Evolutionary conservation across 805 yeast species (phyloP).

Genomic region (Debaryomyces tyrocola): DNA sequence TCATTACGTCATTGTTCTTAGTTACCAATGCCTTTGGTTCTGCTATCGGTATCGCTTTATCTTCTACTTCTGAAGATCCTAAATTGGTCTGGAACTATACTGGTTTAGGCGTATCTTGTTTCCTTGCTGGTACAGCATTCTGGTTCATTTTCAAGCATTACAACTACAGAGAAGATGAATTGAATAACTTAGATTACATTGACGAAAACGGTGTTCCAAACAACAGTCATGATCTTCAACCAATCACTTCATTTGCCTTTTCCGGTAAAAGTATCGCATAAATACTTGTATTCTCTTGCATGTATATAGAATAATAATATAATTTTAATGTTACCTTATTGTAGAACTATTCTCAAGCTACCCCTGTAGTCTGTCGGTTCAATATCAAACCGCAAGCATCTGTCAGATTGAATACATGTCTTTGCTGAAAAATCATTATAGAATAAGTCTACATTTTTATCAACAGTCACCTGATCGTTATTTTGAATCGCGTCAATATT

Average conservation of each 20-base stretch:
- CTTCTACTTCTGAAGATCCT: constrained; percentile 68
- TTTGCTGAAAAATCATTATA: not conserved
- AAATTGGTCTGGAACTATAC: constrained; percentile 68
- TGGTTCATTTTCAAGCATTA: constrained; percentile 58
- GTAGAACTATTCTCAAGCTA: too few species aligned
- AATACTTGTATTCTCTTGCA: not conserved
- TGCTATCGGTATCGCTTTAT: constrained; percentile 71
- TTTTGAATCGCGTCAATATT: not conserved
- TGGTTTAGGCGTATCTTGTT: constrained; percentile 60
- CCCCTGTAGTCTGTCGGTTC: too few species aligned
- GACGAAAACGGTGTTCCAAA: constrained; percentile 11
- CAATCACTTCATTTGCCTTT: constrained; percentile 15
- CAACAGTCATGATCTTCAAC: constrained; percentile 10
- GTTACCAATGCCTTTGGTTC: constrained; percentile 76
- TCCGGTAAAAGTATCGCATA: constrained; percentile 16
- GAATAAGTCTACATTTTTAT: not conserved
- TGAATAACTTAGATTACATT: constrained; percentile 50
- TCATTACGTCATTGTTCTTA: constrained; percentile 64
- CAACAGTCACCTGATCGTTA: not conserved
- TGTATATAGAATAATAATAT: not conserved
- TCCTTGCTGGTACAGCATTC: constrained; percentile 60
- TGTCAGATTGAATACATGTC: too few species aligned
- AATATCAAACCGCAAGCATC: too few species aligned
- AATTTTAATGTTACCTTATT: not conserved
- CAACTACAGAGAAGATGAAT: constrained; percentile 56